These are phyloP conservation scores for Phytophthora agathidicida DNA, from an alignment of 352 stramenopile species.

Conservation along the genomic window DNA sequence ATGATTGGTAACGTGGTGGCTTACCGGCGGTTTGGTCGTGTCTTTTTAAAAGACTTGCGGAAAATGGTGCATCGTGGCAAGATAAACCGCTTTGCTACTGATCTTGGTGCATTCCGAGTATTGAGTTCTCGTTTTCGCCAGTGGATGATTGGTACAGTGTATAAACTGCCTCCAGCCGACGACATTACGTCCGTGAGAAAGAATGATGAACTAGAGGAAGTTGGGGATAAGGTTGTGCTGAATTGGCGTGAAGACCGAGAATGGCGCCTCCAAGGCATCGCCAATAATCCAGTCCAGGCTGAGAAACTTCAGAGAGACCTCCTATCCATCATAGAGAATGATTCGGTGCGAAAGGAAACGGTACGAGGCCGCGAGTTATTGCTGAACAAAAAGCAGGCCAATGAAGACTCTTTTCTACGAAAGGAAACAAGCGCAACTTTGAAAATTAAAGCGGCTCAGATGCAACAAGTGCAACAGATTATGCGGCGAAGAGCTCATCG, in stretches of 20 bases:
- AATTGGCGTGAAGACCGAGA: slow-evolving; percentile 56
- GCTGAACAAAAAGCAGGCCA: slow-evolving; percentile 41
- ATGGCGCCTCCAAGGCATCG: slow-evolving; percentile 54
- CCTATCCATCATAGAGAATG: slow-evolving; percentile 35
- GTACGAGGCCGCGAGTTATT: slow-evolving; percentile 45
- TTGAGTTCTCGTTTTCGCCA: slow-evolving; percentile 44
- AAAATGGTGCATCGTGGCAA: slow-evolving; percentile 34
- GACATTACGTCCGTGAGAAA: slow-evolving; percentile 12
- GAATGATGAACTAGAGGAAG: slow-evolving; percentile 11
- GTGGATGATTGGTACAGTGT: slow-evolving; percentile 48
- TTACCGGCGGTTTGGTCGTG: slow-evolving; percentile 50
- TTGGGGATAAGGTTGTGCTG: slow-evolving; percentile 30
- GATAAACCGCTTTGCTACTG: slow-evolving; percentile 55
- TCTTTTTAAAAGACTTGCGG: slow-evolving; percentile 39
- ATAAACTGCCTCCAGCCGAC: slow-evolving; percentile 23
- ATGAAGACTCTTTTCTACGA: slow-evolving; percentile 53
- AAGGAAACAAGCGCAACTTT: slow-evolving; percentile 52
- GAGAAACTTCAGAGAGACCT: slow-evolving; percentile 45
- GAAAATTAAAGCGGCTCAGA: slow-evolving; percentile 52
- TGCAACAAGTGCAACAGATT: slow-evolving; percentile 58
- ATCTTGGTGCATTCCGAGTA: slow-evolving; percentile 54
- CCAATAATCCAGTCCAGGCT: slow-evolving; percentile 40
- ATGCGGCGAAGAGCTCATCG: slow-evolving; percentile 51
- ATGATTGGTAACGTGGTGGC: slow-evolving; percentile 64
- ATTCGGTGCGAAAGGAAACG: slow-evolving; percentile 34